A percentile compares a stretch with the other conserved stretches of the same genome.
Conservation (phyloP, 177 flowering plant genomes). For the Telopea speciosissima region DNA sequence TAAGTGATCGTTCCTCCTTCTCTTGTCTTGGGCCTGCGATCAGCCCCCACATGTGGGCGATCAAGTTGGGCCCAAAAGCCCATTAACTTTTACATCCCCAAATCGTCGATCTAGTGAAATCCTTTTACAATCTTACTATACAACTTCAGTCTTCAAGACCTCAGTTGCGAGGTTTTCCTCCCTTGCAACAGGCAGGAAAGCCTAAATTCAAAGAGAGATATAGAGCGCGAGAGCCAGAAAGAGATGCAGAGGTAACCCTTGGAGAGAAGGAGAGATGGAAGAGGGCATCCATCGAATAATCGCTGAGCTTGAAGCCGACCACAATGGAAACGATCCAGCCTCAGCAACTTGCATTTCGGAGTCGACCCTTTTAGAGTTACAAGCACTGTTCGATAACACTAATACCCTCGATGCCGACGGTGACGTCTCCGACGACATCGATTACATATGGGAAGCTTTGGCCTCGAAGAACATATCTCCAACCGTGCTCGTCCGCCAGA, state of each 20-base stretch:
- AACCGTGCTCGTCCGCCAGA: slow-evolving; percentile 31
- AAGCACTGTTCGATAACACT: slow-evolving; percentile 35
- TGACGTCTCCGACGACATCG: slow-evolving; percentile 26
- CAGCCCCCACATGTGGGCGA: too few species aligned
- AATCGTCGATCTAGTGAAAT: too few species aligned
- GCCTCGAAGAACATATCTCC: slow-evolving; percentile 44
- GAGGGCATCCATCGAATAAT: slow-evolving; percentile 28
- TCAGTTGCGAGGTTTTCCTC: too few species aligned
- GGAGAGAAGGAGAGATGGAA: slow-evolving; percentile 8
- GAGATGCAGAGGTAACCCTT: background rate
- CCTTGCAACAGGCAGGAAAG: slow-evolving; percentile 3
- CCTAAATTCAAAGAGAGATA: slow-evolving; percentile 11
- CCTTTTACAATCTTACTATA: too few species aligned
- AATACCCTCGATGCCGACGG: slow-evolving; percentile 14
- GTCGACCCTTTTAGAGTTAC: slow-evolving; percentile 46
- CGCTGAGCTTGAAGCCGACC: slow-evolving; percentile 40
- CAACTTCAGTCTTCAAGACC: too few species aligned
- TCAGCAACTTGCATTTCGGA: slow-evolving; percentile 33
- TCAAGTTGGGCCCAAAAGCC: too few species aligned
- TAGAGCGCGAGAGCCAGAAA: slow-evolving; percentile 4
- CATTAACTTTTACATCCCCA: too few species aligned
- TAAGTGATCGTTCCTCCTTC: too few species aligned
- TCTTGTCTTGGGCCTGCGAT: too few species aligned
- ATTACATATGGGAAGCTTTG: slow-evolving; percentile 37
- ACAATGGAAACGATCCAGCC: slow-evolving; percentile 9